Evolutionary conservation across 2,329 filamentous ascomycete genomes (phyloP).

Genomic region (Scytalidium lignicola): DNA sequence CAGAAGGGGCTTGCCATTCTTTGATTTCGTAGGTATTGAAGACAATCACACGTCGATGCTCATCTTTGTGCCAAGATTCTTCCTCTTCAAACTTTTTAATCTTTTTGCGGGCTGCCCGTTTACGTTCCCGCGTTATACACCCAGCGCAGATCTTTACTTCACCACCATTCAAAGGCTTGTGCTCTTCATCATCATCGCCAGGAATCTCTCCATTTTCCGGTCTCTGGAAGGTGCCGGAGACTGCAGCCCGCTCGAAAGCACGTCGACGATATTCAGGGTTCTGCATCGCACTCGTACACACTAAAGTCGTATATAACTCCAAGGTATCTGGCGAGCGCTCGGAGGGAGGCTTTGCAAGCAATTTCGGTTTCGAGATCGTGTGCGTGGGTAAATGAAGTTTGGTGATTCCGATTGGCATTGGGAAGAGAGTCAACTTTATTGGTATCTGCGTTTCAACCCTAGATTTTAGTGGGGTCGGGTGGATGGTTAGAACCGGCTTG

Average conservation of each 20-base stretch:
- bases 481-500: slow-evolving; percentile 49
- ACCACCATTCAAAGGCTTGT: slow-evolving; percentile 80
- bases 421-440: slow-evolving; percentile 72
- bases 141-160: slow-evolving; percentile 86
- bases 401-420: slow-evolving; percentile 69
- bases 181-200: slow-evolving; percentile 41
- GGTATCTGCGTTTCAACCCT: slow-evolving; percentile 96
- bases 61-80: slow-evolving; percentile 75
- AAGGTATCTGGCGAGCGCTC: slow-evolving; percentile 66
- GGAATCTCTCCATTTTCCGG: slow-evolving; percentile 16
- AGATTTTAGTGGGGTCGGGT: slow-evolving; percentile 72
- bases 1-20: slow-evolving; percentile 66
- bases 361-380: slow-evolving; percentile 91
- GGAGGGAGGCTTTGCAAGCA: slow-evolving; percentile 68
- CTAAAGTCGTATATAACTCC: slow-evolving; percentile 74
- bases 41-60: slow-evolving; percentile 76
- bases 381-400: slow-evolving; percentile 83
- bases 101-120: slow-evolving; percentile 88
- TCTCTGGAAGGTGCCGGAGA: slow-evolving; percentile 19
- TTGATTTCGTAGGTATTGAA: slow-evolving; percentile 88
- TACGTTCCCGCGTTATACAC: slow-evolving; percentile 89
- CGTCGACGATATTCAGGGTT: slow-evolving; percentile 60
- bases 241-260: slow-evolving; percentile 45
- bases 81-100: slow-evolving; percentile 90
- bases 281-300: slow-evolving; percentile 90